A percentile compares a stretch with the other conserved stretches of the same genome.
phyloP scores from a whole-genome alignment of 2,329 filamentous ascomycete genomes.

The Exophiala sp. region DNA sequence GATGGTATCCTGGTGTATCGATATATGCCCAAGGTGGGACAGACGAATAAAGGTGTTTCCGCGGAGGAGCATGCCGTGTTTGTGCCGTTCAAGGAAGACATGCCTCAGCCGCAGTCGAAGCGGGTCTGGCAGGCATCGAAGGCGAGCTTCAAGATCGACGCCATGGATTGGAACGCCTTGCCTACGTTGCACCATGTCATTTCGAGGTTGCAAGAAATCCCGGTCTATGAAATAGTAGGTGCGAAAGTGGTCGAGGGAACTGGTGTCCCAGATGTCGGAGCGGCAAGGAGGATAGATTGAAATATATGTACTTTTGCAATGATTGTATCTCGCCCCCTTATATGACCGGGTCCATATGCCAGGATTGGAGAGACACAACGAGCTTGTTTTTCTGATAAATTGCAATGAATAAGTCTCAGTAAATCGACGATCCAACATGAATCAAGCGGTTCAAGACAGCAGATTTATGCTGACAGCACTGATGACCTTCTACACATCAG shows the following conservation, averaged over 20 bases:
- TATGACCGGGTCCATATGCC: no score
- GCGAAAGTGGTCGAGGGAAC: constrained; percentile 55
- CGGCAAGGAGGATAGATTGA: constrained; percentile 4
- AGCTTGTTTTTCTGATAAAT: no score
- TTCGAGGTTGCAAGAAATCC: constrained; percentile 52
- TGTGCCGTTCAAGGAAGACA: constrained; percentile 34
- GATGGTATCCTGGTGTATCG: constrained; percentile 54
- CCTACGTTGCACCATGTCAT: constrained; percentile 61
- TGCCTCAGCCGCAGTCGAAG: constrained; percentile 29
- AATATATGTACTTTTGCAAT: no score
- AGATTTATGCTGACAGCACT: no score
- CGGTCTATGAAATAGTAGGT: constrained; percentile 54
- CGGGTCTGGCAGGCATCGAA: constrained; percentile 39
- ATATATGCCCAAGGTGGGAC: constrained; percentile 56
- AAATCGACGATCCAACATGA: no score
- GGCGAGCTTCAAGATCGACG: constrained; percentile 48
- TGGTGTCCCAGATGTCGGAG: constrained; percentile 39
- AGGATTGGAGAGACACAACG: no score
- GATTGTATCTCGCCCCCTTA: no score
- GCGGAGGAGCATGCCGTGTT: constrained; percentile 55
- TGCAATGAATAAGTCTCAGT: no score
- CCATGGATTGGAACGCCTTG: constrained; percentile 51
- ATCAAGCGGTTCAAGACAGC: no score
- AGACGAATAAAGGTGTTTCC: constrained; percentile 45
- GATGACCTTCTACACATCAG: no score